Conservation (phyloP, 1,284 basidiomycete genomes). For the Stygiomarasmius scandens region DNA sequence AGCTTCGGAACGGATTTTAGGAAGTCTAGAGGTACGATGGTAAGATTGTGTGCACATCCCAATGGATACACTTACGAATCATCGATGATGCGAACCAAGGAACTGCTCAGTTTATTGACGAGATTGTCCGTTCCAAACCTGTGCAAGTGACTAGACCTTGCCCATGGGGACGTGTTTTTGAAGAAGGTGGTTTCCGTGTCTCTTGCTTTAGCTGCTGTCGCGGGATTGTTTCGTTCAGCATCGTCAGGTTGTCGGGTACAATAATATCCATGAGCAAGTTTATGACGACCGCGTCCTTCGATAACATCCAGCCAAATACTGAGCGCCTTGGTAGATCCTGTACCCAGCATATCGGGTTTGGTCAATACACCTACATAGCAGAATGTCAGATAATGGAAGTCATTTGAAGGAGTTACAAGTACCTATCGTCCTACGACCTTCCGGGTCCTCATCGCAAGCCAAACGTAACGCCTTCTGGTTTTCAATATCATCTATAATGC, state of each 20-base stretch:
- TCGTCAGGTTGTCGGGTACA: constrained; percentile 56
- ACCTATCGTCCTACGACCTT: constrained; percentile 58
- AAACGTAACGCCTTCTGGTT: constrained; percentile 53
- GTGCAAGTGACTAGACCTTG: constrained; percentile 32
- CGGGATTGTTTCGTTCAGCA: constrained; percentile 38
- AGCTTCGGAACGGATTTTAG: constrained; percentile 8
- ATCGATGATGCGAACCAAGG: constrained; percentile 8
- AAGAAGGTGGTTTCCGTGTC: constrained; percentile 58
- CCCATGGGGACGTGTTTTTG: constrained; percentile 44
- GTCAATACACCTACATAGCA: constrained; percentile 57
- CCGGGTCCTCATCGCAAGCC: constrained; percentile 43
- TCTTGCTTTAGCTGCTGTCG: constrained; percentile 48
- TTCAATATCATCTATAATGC: constrained; percentile 61
- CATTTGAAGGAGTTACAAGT: neutral
- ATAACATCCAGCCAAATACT: constrained; percentile 47
- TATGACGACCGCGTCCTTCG: constrained; percentile 39
- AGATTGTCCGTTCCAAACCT: constrained; percentile 45
- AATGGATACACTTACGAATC: constrained; percentile 3
- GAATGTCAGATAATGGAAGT: neutral
- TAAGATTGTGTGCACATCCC: neutral
- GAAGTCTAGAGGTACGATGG: constrained; percentile 7
- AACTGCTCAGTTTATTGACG: neutral
- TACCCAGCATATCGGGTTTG: constrained; percentile 49
- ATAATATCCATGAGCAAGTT: constrained; percentile 52
- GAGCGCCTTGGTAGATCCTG: constrained; percentile 46